These are phyloP conservation scores for Aspergillus cejpii DNA, from an alignment of 2,329 filamentous ascomycete genomes.

Conservation along the genomic window DNA sequence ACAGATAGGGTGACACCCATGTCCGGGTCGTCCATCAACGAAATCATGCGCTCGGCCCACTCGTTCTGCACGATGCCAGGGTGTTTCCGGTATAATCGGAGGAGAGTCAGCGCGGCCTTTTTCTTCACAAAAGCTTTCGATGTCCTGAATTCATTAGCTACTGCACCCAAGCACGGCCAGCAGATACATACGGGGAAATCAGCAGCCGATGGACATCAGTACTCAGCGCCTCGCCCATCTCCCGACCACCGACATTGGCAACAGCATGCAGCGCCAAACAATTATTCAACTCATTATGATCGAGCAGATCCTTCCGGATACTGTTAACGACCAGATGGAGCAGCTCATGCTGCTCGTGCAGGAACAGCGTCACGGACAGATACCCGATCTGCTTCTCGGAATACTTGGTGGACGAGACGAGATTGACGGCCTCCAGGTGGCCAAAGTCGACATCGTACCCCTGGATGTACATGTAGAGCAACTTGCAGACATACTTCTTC, in stretches of 20 bases:
- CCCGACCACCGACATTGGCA: constrained; percentile 90
- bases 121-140: constrained; percentile 99
- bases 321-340: constrained; percentile 96
- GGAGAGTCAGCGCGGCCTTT: constrained; percentile 88
- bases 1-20: constrained; percentile 92
- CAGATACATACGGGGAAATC: constrained; percentile 73
- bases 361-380: constrained; percentile 89
- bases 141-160: constrained; percentile 42
- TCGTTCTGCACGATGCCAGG: constrained; percentile 90
- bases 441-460: constrained; percentile 99
- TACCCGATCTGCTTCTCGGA: constrained; percentile 99
- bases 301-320: constrained; percentile 89
- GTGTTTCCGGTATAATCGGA: constrained; percentile 90
- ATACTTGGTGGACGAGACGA: constrained; percentile 94
- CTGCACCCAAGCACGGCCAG: constrained; percentile 1
- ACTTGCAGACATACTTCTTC: constrained; percentile 99
- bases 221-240: constrained; percentile 93
- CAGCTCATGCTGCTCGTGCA: constrained; percentile 95
- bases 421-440: constrained; percentile 93
- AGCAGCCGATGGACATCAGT: constrained; percentile 85
- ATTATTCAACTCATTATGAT: constrained; percentile 96
- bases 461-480: constrained; percentile 97
- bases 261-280: constrained; percentile 95
- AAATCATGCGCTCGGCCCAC: constrained; percentile 96
- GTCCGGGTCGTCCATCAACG: constrained; percentile 95